Conservation (phyloP, 2,329 filamentous ascomycete species). For the Paraphaeosphaeria minitans region DNA sequence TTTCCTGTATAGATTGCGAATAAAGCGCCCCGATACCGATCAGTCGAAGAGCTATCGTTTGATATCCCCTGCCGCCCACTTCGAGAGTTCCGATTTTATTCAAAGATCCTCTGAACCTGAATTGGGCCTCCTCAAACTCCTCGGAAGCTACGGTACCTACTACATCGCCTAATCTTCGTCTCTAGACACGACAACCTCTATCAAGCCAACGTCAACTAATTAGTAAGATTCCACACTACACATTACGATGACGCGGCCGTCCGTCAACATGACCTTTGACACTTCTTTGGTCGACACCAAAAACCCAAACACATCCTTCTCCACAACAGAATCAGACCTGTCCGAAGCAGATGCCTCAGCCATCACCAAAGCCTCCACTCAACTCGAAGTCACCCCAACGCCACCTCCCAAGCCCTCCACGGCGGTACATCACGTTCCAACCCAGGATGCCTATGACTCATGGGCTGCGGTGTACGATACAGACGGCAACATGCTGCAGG, state of each 20-base stretch:
- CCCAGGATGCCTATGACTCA: conserved; percentile 54
- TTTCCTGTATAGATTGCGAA: conserved; percentile 27
- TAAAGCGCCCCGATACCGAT: neutral
- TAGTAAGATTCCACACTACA: neutral
- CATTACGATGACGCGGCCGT: conserved; percentile 43
- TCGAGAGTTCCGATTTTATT: too few species aligned
- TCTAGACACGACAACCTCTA: neutral
- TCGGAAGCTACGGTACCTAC: neutral
- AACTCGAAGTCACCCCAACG: conserved; percentile 14
- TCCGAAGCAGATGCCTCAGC: conserved; percentile 20
- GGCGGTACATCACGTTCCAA: conserved; percentile 45
- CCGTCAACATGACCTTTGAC: conserved; percentile 46
- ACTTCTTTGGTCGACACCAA: conserved; percentile 44
- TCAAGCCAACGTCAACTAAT: too few species aligned
- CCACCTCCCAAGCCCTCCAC: conserved; percentile 23
- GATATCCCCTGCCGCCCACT: too few species aligned
- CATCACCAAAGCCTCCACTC: conserved; percentile 23
- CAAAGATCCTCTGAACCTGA: too few species aligned
- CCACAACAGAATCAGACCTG: conserved; percentile 42
- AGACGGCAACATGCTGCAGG: conserved; percentile 70
- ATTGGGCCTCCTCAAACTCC: too few species aligned
- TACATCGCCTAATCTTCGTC: neutral
- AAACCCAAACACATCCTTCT: conserved; percentile 37
- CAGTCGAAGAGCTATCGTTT: neutral
- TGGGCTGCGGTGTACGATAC: conserved; percentile 66